phyloP scores from a whole-genome alignment of 495 filamentous ascomycete genomes.

The Penicillium bovifimosum region DNA sequence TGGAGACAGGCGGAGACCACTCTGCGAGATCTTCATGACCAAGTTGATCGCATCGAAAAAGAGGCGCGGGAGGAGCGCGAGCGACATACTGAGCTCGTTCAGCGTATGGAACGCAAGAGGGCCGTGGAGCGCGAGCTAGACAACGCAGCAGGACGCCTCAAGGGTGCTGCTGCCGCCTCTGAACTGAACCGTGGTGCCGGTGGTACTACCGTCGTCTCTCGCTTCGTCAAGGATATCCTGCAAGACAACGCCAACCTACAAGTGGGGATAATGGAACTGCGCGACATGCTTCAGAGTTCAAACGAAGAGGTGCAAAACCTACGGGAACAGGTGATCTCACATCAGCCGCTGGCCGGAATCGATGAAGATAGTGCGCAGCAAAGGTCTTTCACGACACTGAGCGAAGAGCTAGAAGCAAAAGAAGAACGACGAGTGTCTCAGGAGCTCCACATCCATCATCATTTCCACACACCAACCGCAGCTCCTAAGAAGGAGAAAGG shows the following conservation, averaged over 20 bases:
- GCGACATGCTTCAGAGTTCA: slow-evolving; percentile 87
- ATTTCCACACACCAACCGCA: slow-evolving; percentile 65
- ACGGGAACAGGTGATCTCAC: slow-evolving; percentile 73
- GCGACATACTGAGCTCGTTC: slow-evolving; percentile 72
- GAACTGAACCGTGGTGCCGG: slow-evolving; percentile 49
- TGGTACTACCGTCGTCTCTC: slow-evolving; percentile 68
- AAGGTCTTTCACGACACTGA: slow-evolving; percentile 44
- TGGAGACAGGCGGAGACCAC: slow-evolving; percentile 79
- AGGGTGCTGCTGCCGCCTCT: slow-evolving; percentile 66
- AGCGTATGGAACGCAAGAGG: slow-evolving; percentile 71
- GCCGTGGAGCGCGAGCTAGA: slow-evolving; percentile 71
- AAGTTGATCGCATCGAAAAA: slow-evolving; percentile 82
- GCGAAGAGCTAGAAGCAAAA: slow-evolving; percentile 61
- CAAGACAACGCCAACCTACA: slow-evolving; percentile 94
- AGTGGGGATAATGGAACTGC: slow-evolving; percentile 78
- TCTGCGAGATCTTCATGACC: slow-evolving; percentile 68
- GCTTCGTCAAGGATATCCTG: slow-evolving; percentile 91
- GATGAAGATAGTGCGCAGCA: slow-evolving; percentile 19
- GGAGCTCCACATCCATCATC: slow-evolving; percentile 86
- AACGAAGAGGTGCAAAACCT: slow-evolving; percentile 88
- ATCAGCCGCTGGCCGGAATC: slow-evolving; percentile 58
- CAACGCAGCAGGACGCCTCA: slow-evolving; percentile 67
- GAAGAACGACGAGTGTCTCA: slow-evolving; percentile 52
- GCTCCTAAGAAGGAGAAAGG: slow-evolving; percentile 46
- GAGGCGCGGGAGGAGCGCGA: slow-evolving; percentile 80